Conservation (phyloP, 768 basidiomycete genomes). For the Pisolithus sp. region DNA sequence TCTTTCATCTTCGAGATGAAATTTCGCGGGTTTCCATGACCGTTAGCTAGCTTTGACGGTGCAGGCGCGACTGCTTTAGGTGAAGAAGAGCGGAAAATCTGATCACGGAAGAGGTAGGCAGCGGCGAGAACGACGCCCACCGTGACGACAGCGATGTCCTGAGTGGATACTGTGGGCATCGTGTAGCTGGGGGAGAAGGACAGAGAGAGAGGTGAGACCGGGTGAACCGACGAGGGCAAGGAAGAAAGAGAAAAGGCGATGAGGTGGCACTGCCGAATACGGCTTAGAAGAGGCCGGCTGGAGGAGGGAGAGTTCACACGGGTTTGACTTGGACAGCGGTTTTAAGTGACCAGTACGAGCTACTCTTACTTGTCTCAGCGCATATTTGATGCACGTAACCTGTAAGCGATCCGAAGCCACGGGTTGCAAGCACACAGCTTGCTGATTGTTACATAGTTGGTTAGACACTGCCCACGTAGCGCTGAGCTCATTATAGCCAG, state of each 20-base stretch:
- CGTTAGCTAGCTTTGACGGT: conserved; percentile 46
- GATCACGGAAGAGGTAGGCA: conserved; percentile 79
- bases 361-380: too few species aligned
- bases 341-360: too few species aligned
- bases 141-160: conserved; percentile 67
- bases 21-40: conserved; percentile 84
- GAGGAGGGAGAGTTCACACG: too few species aligned
- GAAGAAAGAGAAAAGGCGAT: conserved; percentile 2
- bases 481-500: neutral
- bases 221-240: conserved; percentile 1
- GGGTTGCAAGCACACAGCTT: neutral
- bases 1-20: conserved; percentile 94
- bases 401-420: too few species aligned
- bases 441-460: neutral
- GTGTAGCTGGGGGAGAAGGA: conserved; percentile 10
- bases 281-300: neutral
- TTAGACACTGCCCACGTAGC: neutral
- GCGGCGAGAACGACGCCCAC: conserved; percentile 73
- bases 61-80: conserved; percentile 48
- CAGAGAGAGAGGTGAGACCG: neutral
- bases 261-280: neutral
- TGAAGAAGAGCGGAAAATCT: conserved; percentile 63
- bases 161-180: conserved; percentile 59
- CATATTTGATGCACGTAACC: too few species aligned
- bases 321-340: too few species aligned